These are phyloP conservation scores for Trichoderma citrinoviride DNA, from an alignment of 2,329 filamentous ascomycete genomes.

Conservation along the genomic window DNA sequence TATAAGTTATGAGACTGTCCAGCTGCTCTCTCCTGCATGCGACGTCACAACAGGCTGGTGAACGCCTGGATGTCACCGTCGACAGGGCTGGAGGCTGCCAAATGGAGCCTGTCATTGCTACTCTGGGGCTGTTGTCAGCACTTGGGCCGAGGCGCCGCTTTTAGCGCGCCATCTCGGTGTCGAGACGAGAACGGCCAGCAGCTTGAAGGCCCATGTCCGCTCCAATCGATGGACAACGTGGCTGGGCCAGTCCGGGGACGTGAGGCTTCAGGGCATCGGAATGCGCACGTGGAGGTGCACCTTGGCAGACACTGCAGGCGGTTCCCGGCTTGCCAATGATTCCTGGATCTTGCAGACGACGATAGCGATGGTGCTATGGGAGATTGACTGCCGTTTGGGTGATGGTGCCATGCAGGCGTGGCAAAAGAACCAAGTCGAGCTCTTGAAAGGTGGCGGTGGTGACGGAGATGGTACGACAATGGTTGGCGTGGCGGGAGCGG, in stretches of 20 bases:
- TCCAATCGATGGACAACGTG: conserved; percentile 35
- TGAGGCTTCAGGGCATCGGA: neutral
- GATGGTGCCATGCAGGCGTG: neutral
- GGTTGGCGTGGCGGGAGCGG: neutral
- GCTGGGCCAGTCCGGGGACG: conserved; percentile 22
- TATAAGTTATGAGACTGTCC: neutral
- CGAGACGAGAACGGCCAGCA: conserved; percentile 11
- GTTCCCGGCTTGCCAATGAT: neutral
- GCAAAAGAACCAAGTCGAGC: neutral
- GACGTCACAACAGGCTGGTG: neutral
- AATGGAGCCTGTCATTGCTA: conserved; percentile 11
- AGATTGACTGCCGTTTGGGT: neutral
- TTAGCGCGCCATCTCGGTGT: conserved; percentile 18
- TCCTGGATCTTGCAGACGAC: conserved; percentile 2
- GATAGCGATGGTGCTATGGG: neutral
- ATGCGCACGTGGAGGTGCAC: conserved; percentile 8
- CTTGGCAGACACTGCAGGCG: neutral
- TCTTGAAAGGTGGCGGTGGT: neutral
- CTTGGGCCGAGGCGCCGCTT: conserved; percentile 13
- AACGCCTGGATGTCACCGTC: neutral
- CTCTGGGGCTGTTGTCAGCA: conserved; percentile 12
- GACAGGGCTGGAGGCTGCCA: conserved; percentile 1
- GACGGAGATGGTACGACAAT: neutral
- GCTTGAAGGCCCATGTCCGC: conserved; percentile 5
- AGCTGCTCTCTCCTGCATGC: neutral